phyloP scores from a whole-genome alignment of 768 basidiomycete genomes.

The Mrakia frigida region DNA sequence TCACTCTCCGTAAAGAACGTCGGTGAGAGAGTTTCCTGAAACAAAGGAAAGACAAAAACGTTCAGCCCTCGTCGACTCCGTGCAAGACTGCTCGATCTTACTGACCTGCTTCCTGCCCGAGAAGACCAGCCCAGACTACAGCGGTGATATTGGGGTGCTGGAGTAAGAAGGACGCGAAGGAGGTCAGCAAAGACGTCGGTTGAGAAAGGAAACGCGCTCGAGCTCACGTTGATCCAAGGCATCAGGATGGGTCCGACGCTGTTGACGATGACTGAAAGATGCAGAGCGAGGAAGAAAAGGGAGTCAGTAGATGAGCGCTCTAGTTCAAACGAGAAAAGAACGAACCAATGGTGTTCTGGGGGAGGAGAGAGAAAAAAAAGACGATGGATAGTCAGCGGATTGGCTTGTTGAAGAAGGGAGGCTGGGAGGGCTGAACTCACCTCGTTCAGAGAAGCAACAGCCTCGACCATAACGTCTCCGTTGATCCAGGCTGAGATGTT shows the following conservation, averaged over 20 bases:
- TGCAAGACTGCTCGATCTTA: background rate
- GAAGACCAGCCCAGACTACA: constrained; percentile 27
- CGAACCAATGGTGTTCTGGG: background rate
- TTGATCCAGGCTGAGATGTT: constrained; percentile 70
- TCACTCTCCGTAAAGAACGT: constrained; percentile 60
- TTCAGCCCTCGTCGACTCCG: background rate
- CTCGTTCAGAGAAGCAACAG: constrained; percentile 29
- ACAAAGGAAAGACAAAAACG: background rate
- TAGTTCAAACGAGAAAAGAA: too few species aligned
- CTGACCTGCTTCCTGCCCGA: constrained; percentile 52
- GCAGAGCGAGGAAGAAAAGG: background rate
- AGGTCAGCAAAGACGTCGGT: too few species aligned
- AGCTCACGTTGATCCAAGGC: constrained; percentile 54
- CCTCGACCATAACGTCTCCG: constrained; percentile 48
- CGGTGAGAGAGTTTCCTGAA: constrained; percentile 63
- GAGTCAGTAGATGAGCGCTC: too few species aligned
- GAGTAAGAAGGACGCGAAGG: background rate
- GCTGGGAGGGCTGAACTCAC: too few species aligned
- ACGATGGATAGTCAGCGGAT: background rate
- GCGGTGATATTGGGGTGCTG: constrained; percentile 64
- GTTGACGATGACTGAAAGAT: constrained; percentile 57
- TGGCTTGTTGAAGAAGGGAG: too few species aligned
- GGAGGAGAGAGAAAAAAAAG: background rate
- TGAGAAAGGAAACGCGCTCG: background rate
- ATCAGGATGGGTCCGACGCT: constrained; percentile 55